Conservation (phyloP, 1,284 basidiomycete species). For the Schizophyllum amplum region DNA sequence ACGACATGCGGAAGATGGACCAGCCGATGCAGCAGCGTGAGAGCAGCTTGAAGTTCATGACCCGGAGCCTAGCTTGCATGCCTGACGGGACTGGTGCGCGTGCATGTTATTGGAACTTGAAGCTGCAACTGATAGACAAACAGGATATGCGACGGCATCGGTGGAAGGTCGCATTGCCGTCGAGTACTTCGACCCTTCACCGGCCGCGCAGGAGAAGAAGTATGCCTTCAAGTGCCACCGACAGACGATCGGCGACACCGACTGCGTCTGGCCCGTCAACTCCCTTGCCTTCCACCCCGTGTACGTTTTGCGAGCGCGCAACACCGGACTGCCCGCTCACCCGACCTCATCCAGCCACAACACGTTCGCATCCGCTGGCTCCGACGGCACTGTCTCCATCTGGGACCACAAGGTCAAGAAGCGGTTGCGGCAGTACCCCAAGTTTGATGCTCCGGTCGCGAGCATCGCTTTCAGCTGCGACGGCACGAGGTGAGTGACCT, state of each 20-base stretch:
- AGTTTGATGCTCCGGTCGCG: slow-evolving; percentile 67
- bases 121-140: neutral
- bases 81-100: slow-evolving; percentile 76
- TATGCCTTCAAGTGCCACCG: slow-evolving; percentile 99
- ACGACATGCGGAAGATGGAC: slow-evolving; percentile 72
- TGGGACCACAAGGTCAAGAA: slow-evolving; percentile 99
- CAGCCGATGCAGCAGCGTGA: slow-evolving; percentile 74
- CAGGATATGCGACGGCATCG: slow-evolving; percentile 89
- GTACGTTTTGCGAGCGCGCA: no score
- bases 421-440: slow-evolving; percentile 82
- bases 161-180: slow-evolving; percentile 96
- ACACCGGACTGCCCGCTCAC: no score
- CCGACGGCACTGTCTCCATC: slow-evolving; percentile 85
- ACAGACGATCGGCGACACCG: slow-evolving; percentile 83
- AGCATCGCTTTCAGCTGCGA: slow-evolving; percentile 78
- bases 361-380: slow-evolving; percentile 92
- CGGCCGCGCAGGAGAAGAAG: slow-evolving; percentile 77
- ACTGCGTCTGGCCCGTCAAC: slow-evolving; percentile 98
- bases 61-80: slow-evolving; percentile 87
- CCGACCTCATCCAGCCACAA: slow-evolving; percentile 68
- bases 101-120: neutral
- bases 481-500: slow-evolving; percentile 38
- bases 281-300: slow-evolving; percentile 89
- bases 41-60: slow-evolving; percentile 94
- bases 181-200: slow-evolving; percentile 88